Evolutionary conservation across 768 basidiomycete species (phyloP).

Genomic region (Suillus subluteus): DNA sequence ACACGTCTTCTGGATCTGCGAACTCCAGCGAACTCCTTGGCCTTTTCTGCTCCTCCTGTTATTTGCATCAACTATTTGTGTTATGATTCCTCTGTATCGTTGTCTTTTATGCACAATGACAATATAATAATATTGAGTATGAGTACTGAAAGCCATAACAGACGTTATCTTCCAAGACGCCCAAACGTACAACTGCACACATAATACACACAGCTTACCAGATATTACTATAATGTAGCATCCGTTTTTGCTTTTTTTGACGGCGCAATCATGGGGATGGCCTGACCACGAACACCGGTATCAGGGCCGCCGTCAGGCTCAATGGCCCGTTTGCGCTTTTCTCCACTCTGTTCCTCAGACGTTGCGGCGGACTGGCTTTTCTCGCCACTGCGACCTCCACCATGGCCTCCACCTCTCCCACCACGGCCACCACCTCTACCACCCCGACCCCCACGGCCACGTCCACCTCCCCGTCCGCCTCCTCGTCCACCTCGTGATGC

Average conservation of each 20-base stretch:
- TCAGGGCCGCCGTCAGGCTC: constrained; percentile 81
- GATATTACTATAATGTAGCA: constrained; percentile 23
- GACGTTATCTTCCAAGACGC: neutral
- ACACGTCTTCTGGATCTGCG: no score
- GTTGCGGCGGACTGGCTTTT: constrained; percentile 27
- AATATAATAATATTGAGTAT: neutral
- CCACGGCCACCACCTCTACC: constrained; percentile 39
- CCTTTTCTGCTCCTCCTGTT: neutral
- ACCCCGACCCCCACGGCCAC: constrained; percentile 35
- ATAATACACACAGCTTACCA: neutral
- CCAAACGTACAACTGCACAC: constrained; percentile 18
- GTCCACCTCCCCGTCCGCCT: constrained; percentile 42
- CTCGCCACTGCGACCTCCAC: constrained; percentile 19
- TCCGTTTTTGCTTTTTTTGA: constrained; percentile 48
- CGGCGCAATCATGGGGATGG: constrained; percentile 50
- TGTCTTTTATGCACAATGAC: neutral
- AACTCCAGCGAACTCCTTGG: neutral
- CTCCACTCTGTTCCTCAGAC: constrained; percentile 55
- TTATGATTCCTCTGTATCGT: neutral
- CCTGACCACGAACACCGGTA: constrained; percentile 63
- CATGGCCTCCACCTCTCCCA: constrained; percentile 36
- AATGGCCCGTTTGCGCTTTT: constrained; percentile 76
- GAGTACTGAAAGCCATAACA: neutral
- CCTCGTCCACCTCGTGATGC: constrained; percentile 50
- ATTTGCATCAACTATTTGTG: neutral